Evolutionary conservation across 2,329 filamentous ascomycete genomes (phyloP), one percentile per base, ranked within the genome.

Genomic region (Clarireedia hainanense): DNA sequence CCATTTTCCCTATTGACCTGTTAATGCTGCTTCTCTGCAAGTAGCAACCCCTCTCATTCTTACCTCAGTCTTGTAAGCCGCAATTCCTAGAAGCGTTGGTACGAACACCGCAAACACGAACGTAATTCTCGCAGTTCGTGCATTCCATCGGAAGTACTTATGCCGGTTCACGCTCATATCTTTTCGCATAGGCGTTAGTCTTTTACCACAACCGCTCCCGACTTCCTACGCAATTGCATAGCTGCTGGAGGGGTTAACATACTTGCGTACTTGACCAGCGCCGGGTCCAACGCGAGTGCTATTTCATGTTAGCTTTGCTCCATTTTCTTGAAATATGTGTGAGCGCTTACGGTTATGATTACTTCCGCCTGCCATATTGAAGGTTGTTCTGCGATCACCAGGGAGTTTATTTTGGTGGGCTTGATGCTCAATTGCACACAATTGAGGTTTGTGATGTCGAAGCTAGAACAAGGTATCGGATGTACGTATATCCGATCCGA

Each of bases 141-240:
- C 81, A 37, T 88, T 97, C 89, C 90, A 97, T 73, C 90, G 83
- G 81, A 97, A 99, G 81, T 89, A 96, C 75, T 90, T 90, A 81
- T 91, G 86, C 63, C 94, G 87, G 77, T 89, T 90, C 68, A 81
- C 77, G 68, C 80, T 83, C 84, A 96, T 88, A 71, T 87, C 91
- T 39, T 39, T 15, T 26, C 6, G 49, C 27, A 37, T 17, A 3
- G 23, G 17, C 10, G 45, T 57, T 42, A 56, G 54, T 5, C 10
- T 12, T 27, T 5, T 47, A 24, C 12, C 3, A 14, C 6, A 20
- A 23, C 17, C 10, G 10, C 10, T 24, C 24, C 6, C 17, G 17
- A 6, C 26, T 27, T 12, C 10, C 20, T 4, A 2, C 43, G 20
- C 23, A 43, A 23, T 43, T 20, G 40, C n/a, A 39, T 45, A 39